A percentile compares a stretch with the other conserved stretches of the same genome.
These are phyloP conservation scores for Triticum dicoccoides DNA, from an alignment of 176 grass and related monocot species.

Conservation along the genomic window DNA sequence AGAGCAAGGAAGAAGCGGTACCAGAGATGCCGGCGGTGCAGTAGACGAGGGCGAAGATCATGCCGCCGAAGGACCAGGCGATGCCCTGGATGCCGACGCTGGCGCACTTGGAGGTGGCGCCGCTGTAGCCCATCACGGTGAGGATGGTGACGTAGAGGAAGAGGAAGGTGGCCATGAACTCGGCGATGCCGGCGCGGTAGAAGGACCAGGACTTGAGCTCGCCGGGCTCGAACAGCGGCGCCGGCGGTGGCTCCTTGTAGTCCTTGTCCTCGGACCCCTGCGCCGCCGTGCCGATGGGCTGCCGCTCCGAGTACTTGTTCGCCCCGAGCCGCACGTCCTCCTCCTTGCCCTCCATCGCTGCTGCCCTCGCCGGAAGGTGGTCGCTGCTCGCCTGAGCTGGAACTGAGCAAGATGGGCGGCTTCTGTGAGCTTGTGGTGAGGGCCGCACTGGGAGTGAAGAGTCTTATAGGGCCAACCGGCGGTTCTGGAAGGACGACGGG, in stretches of 20 bases:
- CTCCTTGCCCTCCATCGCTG: slow-evolving; percentile 74
- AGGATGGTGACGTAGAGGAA: slow-evolving; percentile 97
- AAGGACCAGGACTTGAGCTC: slow-evolving; percentile 96
- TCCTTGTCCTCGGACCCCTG: slow-evolving; percentile 75
- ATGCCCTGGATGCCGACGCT: slow-evolving; percentile 92
- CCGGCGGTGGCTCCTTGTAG: slow-evolving; percentile 82
- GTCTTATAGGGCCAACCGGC: slow-evolving; percentile 41
- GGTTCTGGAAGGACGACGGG: slow-evolving; percentile 40
- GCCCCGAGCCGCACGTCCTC: slow-evolving; percentile 75
- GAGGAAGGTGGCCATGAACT: slow-evolving; percentile 94
- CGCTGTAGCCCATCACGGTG: slow-evolving; percentile 77
- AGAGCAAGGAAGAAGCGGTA: neutral
- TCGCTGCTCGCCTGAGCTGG: neutral
- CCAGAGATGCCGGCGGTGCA: slow-evolving; percentile 97
- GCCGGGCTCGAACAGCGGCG: slow-evolving; percentile 75
- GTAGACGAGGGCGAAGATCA: slow-evolving; percentile 98
- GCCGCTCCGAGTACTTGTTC: slow-evolving; percentile 80
- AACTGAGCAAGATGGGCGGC: neutral
- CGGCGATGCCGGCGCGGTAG: slow-evolving; percentile 95
- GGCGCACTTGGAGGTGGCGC: slow-evolving; percentile 52
- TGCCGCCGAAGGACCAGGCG: slow-evolving; percentile 91
- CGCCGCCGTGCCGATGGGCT: slow-evolving; percentile 81
- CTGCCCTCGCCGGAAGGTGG: neutral
- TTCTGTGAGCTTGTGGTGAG: neutral
- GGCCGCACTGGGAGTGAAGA: slow-evolving; percentile 23